Evolutionary conservation across 345 rosid genomes (phyloP), one percentile per base, ranked within the genome.

Genomic region (Capsella bursapastoris): DNA sequence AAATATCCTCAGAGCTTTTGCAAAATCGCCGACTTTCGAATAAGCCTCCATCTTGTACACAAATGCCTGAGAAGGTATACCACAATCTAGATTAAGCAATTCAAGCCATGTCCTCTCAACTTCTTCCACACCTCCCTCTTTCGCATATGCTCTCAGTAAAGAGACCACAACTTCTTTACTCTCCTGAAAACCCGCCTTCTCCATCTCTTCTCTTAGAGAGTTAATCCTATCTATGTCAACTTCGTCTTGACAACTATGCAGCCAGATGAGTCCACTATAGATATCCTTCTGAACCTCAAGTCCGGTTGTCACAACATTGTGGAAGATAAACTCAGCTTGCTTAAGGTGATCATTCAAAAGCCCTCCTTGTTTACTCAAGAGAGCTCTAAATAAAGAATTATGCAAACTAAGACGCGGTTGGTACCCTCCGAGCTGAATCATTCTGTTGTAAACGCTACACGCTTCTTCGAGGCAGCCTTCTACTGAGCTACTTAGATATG

Each of bases 351-450:
- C 83, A 65, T 81, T 86, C 3, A 89, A 81, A 35, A 52, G 68
- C 12, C 83, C 81, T 49, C 88, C 96, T 0, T 88, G 86, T 70
- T 84, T 78, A 31, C 87, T 79, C 11, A 89, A 73, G 61, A 94
- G 76, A 66, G 92, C 93, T 84, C 85, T 82, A 78, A 94, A 91
- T 11, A 94, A 87, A 35, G 93, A 82, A 68, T 90, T 90, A 66
- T 91, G 96, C 81, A 94, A 79, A 69, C 86, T 84, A 51, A 87
- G 87, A 59, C 71, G 84, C 5, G 97, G 97, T 71, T 29, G 68
- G 63, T 88, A 90, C 48, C 96, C 99, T 76, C 97, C 99, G 66
- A 90, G 80, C 73, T 91, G 97, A 83, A 91, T 82, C 99, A 91
- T 94, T 31, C 88, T 86, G 60, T 88, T 94, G 82, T 90, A 95